These are phyloP conservation scores for Aquanectria penicillioides DNA, from an alignment of 2,329 filamentous ascomycete species.

Conservation along the genomic window DNA sequence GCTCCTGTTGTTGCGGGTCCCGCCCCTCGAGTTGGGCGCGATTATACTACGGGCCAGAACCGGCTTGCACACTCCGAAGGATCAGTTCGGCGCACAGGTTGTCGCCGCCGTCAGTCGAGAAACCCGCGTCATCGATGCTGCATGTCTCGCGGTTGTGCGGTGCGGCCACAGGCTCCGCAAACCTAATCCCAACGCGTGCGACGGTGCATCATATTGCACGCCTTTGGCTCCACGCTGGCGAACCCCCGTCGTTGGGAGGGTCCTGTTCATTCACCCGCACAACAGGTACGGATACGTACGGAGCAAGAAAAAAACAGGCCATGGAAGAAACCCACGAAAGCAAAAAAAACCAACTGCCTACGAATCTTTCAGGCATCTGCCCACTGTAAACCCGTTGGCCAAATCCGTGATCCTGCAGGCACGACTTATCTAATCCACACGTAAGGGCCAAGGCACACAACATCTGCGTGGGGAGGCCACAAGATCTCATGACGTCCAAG, in stretches of 20 bases:
- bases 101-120: slow-evolving; percentile 4
- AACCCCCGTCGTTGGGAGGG: neutral
- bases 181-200: slow-evolving; percentile 17
- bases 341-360: neutral
- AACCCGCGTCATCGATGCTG: slow-evolving; percentile 17
- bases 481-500: slow-evolving; percentile 11
- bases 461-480: neutral
- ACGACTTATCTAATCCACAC: neutral
- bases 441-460: neutral
- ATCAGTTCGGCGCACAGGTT: neutral
- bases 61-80: neutral
- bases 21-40: too few relatives aligned
- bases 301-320: neutral
- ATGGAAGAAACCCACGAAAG: neutral
- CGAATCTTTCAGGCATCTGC: neutral
- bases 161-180: slow-evolving; percentile 8
- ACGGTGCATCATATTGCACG: slow-evolving; percentile 3
- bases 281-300: neutral
- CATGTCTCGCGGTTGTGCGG: slow-evolving; percentile 16
- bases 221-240: slow-evolving; percentile 10
- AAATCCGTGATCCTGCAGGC: neutral
- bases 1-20: too few relatives aligned
- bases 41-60: too few relatives aligned
- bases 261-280: neutral
- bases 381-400: neutral